Base-by-base conservation (phyloP, 2,329 filamentous ascomycete genomes). In the Microsporum canis region DNA sequence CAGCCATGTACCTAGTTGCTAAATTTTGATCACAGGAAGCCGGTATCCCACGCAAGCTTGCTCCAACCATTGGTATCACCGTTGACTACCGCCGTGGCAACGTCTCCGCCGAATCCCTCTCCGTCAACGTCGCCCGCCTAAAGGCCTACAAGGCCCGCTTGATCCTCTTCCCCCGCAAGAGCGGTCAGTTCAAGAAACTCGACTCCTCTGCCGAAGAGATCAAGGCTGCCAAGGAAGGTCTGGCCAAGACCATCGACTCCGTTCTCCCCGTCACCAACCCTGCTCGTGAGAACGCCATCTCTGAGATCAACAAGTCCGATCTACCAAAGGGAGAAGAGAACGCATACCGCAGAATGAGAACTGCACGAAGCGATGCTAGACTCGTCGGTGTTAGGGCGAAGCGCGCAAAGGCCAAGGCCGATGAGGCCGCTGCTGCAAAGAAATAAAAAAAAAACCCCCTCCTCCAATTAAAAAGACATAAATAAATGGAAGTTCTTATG, bases 61-160 rank as follows among this genome's bases (percentile, higher is more conserved):
- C 94, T 71, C 86, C 88, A 74, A 97, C 94, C 78, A 89, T 99
- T 82, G 94, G 94, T 79, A 97, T 99, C 80, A 79, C 90, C 70
- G 92, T 99, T 82, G 94, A 99, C 80, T 83, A 85, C 79, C 92
- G 94, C 82, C 92, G 94, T 79, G 86, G 89, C 82, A 99, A 97
- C 85, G 88, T 95, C 75, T 94, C 88, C 75, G 89, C 95, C 83
- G 94, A 97, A 85, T 88, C 88, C 69, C 87, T 97, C 73, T 84
- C 89, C 78, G 84, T 84, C 84, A 99, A 99, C 82, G 92, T 99
- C 72, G 88, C 88, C 79, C 94, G 94, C 76, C 90, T 99, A 76
- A 91, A 96, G 86, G 90, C 90, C 77, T 99, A 96, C 91, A 89
- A 88, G 83, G 85, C 88, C 76, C 90, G 91, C 76, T 83, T 99